Evolutionary conservation across 2,329 filamentous ascomycete species (phyloP).

Genomic region (Aspergillus puulaauensis): DNA sequence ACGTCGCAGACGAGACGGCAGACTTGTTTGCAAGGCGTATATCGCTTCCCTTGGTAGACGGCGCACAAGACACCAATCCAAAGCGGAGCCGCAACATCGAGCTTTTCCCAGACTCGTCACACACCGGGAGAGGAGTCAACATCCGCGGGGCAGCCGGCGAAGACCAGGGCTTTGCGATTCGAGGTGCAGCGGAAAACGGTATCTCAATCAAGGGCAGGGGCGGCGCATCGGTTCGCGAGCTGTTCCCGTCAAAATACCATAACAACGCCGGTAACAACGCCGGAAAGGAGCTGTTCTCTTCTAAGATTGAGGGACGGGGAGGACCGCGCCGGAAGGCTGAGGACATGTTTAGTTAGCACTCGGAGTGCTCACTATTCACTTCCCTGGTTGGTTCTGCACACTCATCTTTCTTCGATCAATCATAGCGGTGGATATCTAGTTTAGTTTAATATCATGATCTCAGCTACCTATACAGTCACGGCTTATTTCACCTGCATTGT

Average conservation of each 20-base stretch:
- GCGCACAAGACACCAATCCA: slow-evolving; percentile 27
- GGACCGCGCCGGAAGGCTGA: slow-evolving; percentile 66
- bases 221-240: slow-evolving; percentile 58
- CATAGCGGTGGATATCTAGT: not conserved
- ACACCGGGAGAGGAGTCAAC: not conserved
- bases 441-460: not conserved
- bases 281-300: slow-evolving; percentile 69
- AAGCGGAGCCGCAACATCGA: slow-evolving; percentile 35
- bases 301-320: slow-evolving; percentile 58
- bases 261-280: slow-evolving; percentile 62
- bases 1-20: slow-evolving; percentile 55
- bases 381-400: not conserved
- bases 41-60: slow-evolving; percentile 51
- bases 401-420: not conserved
- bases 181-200: slow-evolving; percentile 36
- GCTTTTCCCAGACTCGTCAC: slow-evolving; percentile 48
- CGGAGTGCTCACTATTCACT: not conserved
- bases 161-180: slow-evolving; percentile 2
- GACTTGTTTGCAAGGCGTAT: slow-evolving; percentile 53
- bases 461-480: not conserved
- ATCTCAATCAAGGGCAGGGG: slow-evolving; percentile 72
- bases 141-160: slow-evolving; percentile 9
- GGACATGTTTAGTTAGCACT: slow-evolving; percentile 65
- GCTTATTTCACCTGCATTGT: not conserved
- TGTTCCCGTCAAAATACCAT: slow-evolving; percentile 64